Conservation (phyloP, 441 rosid genomes). For the Adansonia grandidieri region DNA sequence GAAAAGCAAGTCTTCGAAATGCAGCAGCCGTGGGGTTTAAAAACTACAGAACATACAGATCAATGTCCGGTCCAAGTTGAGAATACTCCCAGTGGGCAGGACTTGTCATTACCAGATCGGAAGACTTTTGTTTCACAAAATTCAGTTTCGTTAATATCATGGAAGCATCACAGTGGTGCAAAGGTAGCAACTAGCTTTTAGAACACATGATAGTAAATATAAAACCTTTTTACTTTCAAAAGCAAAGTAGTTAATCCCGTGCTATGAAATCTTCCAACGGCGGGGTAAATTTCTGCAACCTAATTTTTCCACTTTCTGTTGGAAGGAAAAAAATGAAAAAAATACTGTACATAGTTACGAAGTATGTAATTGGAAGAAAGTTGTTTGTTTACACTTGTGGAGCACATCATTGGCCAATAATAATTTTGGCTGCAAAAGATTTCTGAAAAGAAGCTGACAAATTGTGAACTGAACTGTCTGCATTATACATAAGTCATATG, state of each 20-base stretch:
- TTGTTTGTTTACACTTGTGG: not conserved
- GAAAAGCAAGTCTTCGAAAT: constrained; percentile 42
- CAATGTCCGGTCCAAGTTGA: constrained; percentile 55
- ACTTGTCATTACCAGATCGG: constrained; percentile 30
- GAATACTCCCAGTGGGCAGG: constrained; percentile 32
- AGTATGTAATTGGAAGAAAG: constrained; percentile 1
- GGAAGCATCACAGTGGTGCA: constrained; percentile 31
- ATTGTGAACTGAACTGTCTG: constrained; percentile 11
- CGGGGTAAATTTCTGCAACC: not conserved
- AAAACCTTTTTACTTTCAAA: constrained; percentile 14
- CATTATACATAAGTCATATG: not conserved
- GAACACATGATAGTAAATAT: constrained; percentile 21
- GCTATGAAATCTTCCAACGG: not conserved
- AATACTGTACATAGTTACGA: not conserved
- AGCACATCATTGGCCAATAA: not conserved
- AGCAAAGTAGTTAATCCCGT: not conserved
- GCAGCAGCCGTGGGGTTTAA: constrained; percentile 40
- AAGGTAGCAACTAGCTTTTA: constrained; percentile 45
- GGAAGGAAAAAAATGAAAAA: not conserved
- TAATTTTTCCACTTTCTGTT: not conserved
- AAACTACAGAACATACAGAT: constrained; percentile 36
- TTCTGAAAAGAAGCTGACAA: constrained; percentile 17
- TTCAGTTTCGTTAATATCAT: constrained; percentile 33
- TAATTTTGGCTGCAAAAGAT: constrained; percentile 13
- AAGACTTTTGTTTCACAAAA: constrained; percentile 34